Conservation (phyloP, 306 rosid species). For the Boehmeria nivea region DNA sequence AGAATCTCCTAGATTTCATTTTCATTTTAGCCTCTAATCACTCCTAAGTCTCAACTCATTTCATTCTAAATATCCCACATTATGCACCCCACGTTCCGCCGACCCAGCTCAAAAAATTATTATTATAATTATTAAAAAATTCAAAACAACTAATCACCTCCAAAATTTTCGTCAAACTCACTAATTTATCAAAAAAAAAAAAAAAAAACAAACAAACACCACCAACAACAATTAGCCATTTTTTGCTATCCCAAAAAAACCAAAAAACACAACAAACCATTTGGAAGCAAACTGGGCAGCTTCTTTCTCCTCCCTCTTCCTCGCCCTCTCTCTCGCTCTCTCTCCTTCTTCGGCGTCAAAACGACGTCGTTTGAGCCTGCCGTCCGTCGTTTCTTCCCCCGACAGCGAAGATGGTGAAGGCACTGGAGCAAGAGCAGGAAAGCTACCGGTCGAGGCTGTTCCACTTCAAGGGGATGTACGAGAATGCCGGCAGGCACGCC, state of each 20-base stretch:
- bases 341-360: constrained; percentile 6
- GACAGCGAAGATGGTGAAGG: constrained; percentile 23
- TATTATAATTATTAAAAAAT: neutral
- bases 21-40: constrained; percentile 9
- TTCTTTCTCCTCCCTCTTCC: constrained; percentile 7
- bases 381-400: neutral
- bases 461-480: constrained; percentile 28
- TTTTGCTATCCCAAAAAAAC: neutral
- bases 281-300: constrained; percentile 21
- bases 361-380: constrained; percentile 4
- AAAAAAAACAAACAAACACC: neutral
- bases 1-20: neutral
- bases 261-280: constrained; percentile 1
- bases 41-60: constrained; percentile 23
- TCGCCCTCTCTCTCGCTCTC: constrained; percentile 7
- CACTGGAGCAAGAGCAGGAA: constrained; percentile 28
- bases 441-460: constrained; percentile 22
- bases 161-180: constrained; percentile 35
- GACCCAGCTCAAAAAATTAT: constrained; percentile 21
- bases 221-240: neutral
- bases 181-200: constrained; percentile 17
- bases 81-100: constrained; percentile 81
- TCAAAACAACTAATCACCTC: constrained; percentile 29
- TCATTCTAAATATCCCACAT: constrained; percentile 24
- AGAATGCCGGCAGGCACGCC: constrained; percentile 39